Evolutionary conservation across 2,329 filamentous ascomycete genomes (phyloP), one percentile per base, ranked within the genome.

Genomic region (Diplodia scrobiculata): DNA sequence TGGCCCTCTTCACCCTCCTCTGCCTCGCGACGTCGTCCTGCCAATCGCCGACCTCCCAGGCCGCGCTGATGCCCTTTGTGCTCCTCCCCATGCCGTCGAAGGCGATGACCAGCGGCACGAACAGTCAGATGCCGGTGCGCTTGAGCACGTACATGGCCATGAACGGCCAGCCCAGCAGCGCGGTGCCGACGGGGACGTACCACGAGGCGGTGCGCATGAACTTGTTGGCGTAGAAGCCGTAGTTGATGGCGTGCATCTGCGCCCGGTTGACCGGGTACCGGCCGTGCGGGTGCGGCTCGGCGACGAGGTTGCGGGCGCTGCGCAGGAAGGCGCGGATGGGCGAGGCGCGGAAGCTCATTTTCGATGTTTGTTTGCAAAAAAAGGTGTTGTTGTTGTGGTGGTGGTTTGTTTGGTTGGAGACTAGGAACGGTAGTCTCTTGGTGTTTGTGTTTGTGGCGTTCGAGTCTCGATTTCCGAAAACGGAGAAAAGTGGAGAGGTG

Each of bases 221-320:
- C 59, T 70, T 72, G 50, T 68, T 68, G 50, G 38, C 59, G 41
- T 63, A 64, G 48, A 74, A 71, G 38, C 72, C 68, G 10, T 67
- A 68, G 14, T 69, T 73, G 47, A 72, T 69, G 47, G 73, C 71
- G 10, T 73, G 48, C 32, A 76, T 74, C 0, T 74, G 66, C 32
- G 69, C 47, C 32, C 69, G 67, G 64, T 71, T 69, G 1, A 72
- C 63, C 0, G 75, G 74, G 67, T 73, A 73, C 52, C 76, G 73
- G 5, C 71, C 72, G 66, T 74, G 74, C 5, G 76, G 76, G 68
- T 77, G 76, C 1, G 75, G 72, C 60, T 78, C 76, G 67, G 71
- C 71, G 27, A 75, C 67, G 21, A 74, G 71, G 63, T 69, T 70
- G 69, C 74, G 73, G 69, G 76, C 70, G 70, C 75, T 72, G 67